Base-by-base conservation (phyloP, 768 basidiomycete genomes). In the Hydnomerulius pinastri region DNA sequence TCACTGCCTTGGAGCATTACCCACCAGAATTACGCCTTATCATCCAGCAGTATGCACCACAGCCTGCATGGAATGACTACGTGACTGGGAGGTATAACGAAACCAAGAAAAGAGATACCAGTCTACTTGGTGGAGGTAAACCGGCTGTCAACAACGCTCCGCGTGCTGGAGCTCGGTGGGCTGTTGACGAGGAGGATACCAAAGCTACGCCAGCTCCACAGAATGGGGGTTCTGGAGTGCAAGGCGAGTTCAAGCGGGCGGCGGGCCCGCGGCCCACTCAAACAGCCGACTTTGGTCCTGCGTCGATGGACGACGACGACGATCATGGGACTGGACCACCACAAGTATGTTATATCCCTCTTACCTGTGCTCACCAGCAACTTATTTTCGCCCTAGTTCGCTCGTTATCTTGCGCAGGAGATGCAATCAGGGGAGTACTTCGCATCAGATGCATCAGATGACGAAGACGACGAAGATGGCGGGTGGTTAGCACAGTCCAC, bases 21-120 rank as follows among this genome's bases (percentile, higher is more conserved):
- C 92, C 95, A 0, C 75, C 80, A 13, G 92, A 94, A 25, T 76
- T 97, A 20, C 78, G 83, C 21, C 73, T 77, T 1, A 71, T 76
- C 49, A 80, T 97, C 51, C 75, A 80, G 38, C 73, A 76, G 41
- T 84, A 81, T 53, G 86, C 87, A 25, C 90, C 90, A 4, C 83
- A 87, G 41, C 75, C 81, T 2, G 82, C 84, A 39, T 99, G 97
- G 97, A 86, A 92, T 48, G 81, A 87, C 30, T 99, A 93, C 57
- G 92, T 98, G 33, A 82, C 79, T 2, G 91, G 90, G 5, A 73
- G 90, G 29, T 92, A 94, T 59, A 78, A 81, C 30, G 93, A 97
- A 67, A 90, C 92, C 9, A 92, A 92, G 72, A 80, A 80, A 55
- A 83, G 85, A 33, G 94, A 98, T 62, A 79, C 77, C 12, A 81